phyloP scores from a whole-genome alignment of 2,329 filamentous ascomycete species.

The Fusarium sublunatum region DNA sequence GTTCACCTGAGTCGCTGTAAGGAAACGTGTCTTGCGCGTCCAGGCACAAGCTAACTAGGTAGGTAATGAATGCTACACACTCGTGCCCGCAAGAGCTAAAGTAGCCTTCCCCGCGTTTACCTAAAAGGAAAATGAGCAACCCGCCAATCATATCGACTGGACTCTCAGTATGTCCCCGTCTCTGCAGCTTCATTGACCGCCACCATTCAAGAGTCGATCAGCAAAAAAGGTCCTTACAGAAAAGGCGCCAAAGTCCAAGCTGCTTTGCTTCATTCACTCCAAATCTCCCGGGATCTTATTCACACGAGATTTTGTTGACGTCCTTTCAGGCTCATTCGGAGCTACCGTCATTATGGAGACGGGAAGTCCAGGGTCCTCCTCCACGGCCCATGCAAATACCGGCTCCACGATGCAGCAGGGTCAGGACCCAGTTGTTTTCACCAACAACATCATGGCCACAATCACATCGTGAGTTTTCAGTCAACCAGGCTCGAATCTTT shows the following conservation, averaged over 20 bases:
- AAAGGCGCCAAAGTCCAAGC: not conserved
- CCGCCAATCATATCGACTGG: conserved; percentile 16
- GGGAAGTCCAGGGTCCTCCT: conserved; percentile 22
- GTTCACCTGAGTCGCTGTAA: not conserved
- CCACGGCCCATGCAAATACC: conserved; percentile 20
- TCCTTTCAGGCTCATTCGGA: conserved; percentile 25
- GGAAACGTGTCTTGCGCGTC: not conserved
- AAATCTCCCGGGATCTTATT: not conserved
- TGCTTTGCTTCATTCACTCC: not conserved
- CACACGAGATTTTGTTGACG: not conserved
- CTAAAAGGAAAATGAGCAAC: conserved; percentile 1
- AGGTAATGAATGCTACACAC: not conserved
- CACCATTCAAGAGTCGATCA: not conserved
- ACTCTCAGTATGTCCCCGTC: not conserved
- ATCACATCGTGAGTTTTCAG: not conserved
- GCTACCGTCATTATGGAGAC: conserved; percentile 22
- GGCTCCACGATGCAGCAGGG: conserved; percentile 24
- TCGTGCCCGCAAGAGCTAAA: not conserved
- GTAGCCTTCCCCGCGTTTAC: conserved; percentile 17
- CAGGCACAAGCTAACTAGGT: not conserved
- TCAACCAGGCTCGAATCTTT: not conserved
- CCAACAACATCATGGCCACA: conserved; percentile 5
- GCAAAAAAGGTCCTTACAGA: conserved; percentile 3
- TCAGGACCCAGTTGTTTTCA: conserved; percentile 9
- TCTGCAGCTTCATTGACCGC: not conserved